Conservation (phyloP, 805 yeast species). For the Wickerhamiella allomyrinae region DNA sequence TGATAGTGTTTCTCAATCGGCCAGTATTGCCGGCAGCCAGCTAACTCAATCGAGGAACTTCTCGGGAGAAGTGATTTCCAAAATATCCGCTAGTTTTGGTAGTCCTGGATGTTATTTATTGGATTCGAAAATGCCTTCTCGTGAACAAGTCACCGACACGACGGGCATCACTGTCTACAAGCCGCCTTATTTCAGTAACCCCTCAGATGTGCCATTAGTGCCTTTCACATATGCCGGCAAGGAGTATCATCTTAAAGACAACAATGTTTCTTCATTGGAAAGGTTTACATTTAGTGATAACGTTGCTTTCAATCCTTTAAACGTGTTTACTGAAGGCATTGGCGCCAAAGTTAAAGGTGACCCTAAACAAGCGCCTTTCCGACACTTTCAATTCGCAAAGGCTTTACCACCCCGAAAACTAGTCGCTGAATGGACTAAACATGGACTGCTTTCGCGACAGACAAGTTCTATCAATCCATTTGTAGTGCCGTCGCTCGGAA, state of each 20-base stretch:
- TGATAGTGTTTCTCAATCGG: neutral
- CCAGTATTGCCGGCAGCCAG: neutral
- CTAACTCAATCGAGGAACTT: neutral
- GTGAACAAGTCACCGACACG: constrained; percentile 30
- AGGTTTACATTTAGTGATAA: constrained; percentile 18
- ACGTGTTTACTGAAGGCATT: constrained; percentile 5
- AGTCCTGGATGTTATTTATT: neutral
- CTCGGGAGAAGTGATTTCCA: too few relatives aligned
- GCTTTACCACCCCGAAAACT: constrained; percentile 8
- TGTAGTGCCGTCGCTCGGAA: constrained; percentile 8
- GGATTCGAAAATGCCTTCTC: constrained; percentile 13
- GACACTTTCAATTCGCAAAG: constrained; percentile 5
- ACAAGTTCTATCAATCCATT: neutral
- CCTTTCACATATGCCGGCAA: constrained; percentile 59
- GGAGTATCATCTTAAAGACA: constrained; percentile 36
- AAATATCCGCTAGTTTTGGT: neutral
- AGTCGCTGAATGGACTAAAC: constrained; percentile 10
- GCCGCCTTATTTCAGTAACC: constrained; percentile 50
- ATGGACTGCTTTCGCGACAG: neutral
- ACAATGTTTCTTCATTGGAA: constrained; percentile 24
- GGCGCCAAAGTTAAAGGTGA: neutral
- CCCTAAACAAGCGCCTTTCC: neutral
- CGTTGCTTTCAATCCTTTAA: constrained; percentile 3
- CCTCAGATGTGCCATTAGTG: constrained; percentile 35
- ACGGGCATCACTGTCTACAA: constrained; percentile 34